Evolutionary conservation across 2,329 filamentous ascomycete genomes (phyloP).

Genomic region (Exophiala sideris): DNA sequence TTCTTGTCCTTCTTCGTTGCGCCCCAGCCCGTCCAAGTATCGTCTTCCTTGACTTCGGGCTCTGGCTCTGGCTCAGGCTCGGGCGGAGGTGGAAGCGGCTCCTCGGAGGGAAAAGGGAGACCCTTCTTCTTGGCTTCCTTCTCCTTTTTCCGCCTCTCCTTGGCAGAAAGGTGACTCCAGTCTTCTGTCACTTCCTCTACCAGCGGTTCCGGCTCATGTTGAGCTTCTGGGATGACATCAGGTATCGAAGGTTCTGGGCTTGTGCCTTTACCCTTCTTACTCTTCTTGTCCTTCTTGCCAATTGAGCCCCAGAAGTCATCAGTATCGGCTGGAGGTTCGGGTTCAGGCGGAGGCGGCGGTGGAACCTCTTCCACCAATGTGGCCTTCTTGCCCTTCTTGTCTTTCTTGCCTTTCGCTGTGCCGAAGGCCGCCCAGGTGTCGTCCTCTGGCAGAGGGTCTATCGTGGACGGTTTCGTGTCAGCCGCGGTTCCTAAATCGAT

Average conservation of each 20-base stretch:
- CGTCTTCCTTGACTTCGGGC: slow-evolving; percentile 31
- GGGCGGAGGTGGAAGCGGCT: slow-evolving; percentile 17
- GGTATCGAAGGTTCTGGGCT: slow-evolving; percentile 29
- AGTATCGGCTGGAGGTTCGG: slow-evolving; percentile 27
- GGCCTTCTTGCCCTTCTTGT: slow-evolving; percentile 29
- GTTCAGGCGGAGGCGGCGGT: slow-evolving; percentile 21
- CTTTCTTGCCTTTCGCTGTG: slow-evolving; percentile 27
- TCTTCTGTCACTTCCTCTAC: slow-evolving; percentile 24
- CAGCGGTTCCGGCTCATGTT: slow-evolving; percentile 23
- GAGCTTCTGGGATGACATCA: slow-evolving; percentile 35
- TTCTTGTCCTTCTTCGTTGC: slow-evolving; percentile 42
- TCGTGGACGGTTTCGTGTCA: slow-evolving; percentile 22
- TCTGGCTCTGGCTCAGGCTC: slow-evolving; percentile 24
- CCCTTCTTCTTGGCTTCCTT: slow-evolving; percentile 45
- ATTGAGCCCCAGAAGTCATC: slow-evolving; percentile 24
- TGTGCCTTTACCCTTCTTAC: slow-evolving; percentile 26
- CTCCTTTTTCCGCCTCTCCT: slow-evolving; percentile 37
- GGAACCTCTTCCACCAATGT: slow-evolving; percentile 17
- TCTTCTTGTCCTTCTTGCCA: slow-evolving; percentile 28
- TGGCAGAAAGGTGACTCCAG: slow-evolving; percentile 32
- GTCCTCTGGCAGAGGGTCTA: slow-evolving; percentile 28
- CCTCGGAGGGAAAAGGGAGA: slow-evolving; percentile 27
- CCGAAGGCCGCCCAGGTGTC: slow-evolving; percentile 29
- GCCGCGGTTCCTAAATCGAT: slow-evolving; percentile 27
- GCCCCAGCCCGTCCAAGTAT: slow-evolving; percentile 31